These are phyloP conservation scores for Papilionanthe hybrid DNA, from an alignment of 116 monocot genomes.

Conservation along the genomic window DNA sequence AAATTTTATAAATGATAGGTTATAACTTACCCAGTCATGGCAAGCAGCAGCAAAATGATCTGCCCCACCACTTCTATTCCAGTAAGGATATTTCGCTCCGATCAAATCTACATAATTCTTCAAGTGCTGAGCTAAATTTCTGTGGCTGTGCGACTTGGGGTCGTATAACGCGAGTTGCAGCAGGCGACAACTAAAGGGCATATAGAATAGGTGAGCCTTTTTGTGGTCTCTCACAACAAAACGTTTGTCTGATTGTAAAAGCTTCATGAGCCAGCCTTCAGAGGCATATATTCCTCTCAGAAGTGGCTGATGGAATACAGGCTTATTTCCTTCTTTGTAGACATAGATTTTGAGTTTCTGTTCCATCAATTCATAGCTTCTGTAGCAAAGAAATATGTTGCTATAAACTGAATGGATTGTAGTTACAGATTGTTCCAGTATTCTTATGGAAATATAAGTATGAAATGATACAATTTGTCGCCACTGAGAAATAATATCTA, in stretches of 20 bases:
- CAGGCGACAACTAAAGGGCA: constrained; percentile 51
- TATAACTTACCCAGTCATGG: constrained; percentile 65
- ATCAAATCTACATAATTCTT: constrained; percentile 36
- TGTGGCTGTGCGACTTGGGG: constrained; percentile 25
- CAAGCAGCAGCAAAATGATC: constrained; percentile 76
- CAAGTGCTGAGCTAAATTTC: constrained; percentile 26
- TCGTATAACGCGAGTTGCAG: constrained; percentile 35
- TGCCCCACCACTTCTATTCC: constrained; percentile 55
- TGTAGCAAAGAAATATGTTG: constrained; percentile 7
- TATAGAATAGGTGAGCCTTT: constrained; percentile 60
- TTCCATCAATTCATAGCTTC: constrained; percentile 74
- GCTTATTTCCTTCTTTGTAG: constrained; percentile 50
- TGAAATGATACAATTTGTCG: not conserved
- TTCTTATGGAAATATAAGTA: not conserved
- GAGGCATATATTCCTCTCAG: constrained; percentile 62
- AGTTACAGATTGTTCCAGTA: not conserved
- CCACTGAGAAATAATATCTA: not conserved
- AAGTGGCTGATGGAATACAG: constrained; percentile 52
- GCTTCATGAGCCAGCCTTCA: constrained; percentile 78
- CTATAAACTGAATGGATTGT: not conserved
- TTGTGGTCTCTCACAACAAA: constrained; percentile 43
- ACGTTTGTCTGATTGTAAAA: constrained; percentile 34
- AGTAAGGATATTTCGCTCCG: constrained; percentile 49
- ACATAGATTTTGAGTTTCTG: constrained; percentile 44
- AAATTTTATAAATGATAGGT: not conserved